phyloP scores from a whole-genome alignment of 805 yeast species.

The Candida vaughaniae region DNA sequence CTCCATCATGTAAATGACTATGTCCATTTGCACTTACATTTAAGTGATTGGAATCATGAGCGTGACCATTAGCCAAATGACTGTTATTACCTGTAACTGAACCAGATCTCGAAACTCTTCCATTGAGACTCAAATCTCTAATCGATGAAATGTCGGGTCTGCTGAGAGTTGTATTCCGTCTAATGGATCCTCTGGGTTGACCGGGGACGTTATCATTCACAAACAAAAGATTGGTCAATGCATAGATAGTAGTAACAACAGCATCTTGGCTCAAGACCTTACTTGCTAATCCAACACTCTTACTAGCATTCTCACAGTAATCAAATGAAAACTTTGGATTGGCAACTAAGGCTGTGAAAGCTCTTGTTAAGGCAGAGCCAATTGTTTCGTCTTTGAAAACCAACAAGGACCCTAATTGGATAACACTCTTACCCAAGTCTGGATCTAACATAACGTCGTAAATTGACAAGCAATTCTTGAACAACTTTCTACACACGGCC shows the following conservation, averaged over 20 bases:
- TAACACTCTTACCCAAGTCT: constrained; percentile 48
- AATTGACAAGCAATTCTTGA: constrained; percentile 52
- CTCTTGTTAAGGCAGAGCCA: constrained; percentile 40
- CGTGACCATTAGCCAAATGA: constrained; percentile 3
- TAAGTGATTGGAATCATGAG: constrained; percentile 5
- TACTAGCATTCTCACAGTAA: constrained; percentile 53
- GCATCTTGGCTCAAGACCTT: constrained; percentile 75
- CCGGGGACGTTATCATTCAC: constrained; percentile 43
- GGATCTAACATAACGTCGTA: constrained; percentile 54
- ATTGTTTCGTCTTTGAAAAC: constrained; percentile 40
- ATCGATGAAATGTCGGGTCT: constrained; percentile 18
- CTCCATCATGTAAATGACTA: constrained; percentile 8
- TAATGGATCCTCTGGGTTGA: constrained; percentile 20
- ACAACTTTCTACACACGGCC: constrained; percentile 42
- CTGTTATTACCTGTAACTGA: background rate
- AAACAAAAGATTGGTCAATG: constrained; percentile 71
- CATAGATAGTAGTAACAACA: constrained; percentile 79
- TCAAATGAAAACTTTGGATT: constrained; percentile 48
- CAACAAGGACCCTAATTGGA: constrained; percentile 57
- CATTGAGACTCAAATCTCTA: constrained; percentile 11
- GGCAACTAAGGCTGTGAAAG: constrained; percentile 54
- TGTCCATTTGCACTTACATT: constrained; percentile 12
- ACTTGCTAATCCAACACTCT: constrained; percentile 63
- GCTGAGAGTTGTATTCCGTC: constrained; percentile 31
- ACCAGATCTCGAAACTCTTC: constrained; percentile 5